Percentiles rank a stretch among this genome's conserved stretches.
Evolutionary conservation across 2,329 filamentous ascomycete genomes (phyloP).

Genomic region (Colletotrichum sp.): DNA sequence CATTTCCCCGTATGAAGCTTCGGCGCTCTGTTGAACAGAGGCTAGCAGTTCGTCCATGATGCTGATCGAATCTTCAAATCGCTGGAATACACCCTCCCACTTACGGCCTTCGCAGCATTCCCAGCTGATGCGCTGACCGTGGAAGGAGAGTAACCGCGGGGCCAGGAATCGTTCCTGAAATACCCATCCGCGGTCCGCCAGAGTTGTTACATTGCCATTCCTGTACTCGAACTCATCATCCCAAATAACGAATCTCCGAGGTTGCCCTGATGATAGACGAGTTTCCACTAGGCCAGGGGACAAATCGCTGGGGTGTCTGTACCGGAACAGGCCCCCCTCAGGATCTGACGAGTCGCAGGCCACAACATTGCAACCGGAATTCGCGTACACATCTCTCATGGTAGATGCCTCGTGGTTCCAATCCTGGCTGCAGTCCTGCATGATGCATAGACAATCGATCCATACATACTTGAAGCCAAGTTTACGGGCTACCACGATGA

Average conservation of each 20-base stretch:
- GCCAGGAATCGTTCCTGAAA: background rate
- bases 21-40: background rate
- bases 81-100: background rate
- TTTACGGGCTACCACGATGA: background rate
- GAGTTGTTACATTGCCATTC: accelerated
- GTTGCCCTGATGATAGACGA: background rate
- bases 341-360: background rate
- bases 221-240: accelerated
- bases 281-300: background rate
- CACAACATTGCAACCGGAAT: background rate
- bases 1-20: background rate
- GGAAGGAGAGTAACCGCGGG: background rate
- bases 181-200: background rate
- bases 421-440: background rate
- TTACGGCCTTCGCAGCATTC: background rate
- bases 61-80: background rate
- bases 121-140: background rate
- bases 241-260: background rate
- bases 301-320: background rate
- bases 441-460: background rate
- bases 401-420: background rate
- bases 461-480: background rate
- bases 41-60: background rate
- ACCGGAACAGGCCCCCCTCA: background rate
- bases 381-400: background rate